Conservation (phyloP, 2,329 filamentous ascomycete genomes). For the Dryadomyces sulphureus region DNA sequence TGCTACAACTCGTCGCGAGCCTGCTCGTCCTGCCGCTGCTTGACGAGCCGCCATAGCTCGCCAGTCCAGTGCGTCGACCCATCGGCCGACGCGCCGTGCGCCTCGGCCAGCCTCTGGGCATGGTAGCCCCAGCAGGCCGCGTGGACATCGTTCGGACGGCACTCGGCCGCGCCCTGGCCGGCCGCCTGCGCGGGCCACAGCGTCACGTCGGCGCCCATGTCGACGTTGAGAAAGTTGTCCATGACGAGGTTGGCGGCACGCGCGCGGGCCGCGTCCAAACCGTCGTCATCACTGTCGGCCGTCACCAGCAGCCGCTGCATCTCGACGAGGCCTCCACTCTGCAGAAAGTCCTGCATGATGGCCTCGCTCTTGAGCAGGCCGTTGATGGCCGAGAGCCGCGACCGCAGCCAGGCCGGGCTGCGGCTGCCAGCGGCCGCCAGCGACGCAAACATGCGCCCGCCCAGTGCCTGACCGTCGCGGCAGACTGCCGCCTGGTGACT, state of each 20-base stretch:
- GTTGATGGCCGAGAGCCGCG: conserved; percentile 34
- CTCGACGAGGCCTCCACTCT: conserved; percentile 34
- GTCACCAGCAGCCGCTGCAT: conserved; percentile 34
- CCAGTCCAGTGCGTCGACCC: conserved; percentile 6
- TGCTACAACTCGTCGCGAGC: neutral
- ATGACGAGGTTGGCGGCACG: conserved; percentile 43
- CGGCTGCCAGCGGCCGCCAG: neutral
- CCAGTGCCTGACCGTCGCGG: conserved; percentile 6
- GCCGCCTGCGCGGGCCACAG: conserved; percentile 32
- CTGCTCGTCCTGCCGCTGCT: conserved; percentile 5
- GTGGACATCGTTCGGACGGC: conserved; percentile 10
- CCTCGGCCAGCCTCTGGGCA: conserved; percentile 23
- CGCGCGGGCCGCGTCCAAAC: conserved; percentile 31
- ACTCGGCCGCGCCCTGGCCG: conserved; percentile 10
- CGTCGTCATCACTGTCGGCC: conserved; percentile 30
- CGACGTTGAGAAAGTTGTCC: conserved; percentile 52
- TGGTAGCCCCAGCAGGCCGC: conserved; percentile 43
- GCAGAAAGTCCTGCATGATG: conserved; percentile 41
- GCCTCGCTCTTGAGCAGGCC: conserved; percentile 38
- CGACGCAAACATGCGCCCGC: neutral
- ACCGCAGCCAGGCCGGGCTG: conserved; percentile 17
- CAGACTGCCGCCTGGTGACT: conserved; percentile 25
- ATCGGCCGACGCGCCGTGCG: conserved; percentile 19
- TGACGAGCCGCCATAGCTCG: conserved; percentile 8
- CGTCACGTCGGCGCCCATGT: conserved; percentile 43